Evolutionary conservation across 2,329 filamentous ascomycete species (phyloP), one percentile per base, ranked within the genome.

Genomic region (Rhynchosporium agropyri): DNA sequence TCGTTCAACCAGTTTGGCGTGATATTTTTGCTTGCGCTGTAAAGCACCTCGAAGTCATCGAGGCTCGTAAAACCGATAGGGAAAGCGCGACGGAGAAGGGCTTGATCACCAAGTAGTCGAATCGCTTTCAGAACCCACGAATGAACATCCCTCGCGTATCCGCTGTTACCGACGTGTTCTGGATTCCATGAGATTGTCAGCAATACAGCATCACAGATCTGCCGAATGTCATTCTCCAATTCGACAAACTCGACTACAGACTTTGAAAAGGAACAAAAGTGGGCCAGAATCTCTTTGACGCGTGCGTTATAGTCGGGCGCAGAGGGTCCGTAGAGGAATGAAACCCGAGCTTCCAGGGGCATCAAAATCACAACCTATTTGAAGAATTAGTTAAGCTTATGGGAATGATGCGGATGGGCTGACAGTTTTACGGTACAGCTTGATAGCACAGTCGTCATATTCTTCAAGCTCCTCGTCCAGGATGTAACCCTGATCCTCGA

Each of bases 1-100:
- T 28, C 33, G 7, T 51, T 36, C 10, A 51, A 29, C 49, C 49
- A 51, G 28, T n/a, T n/a, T 8, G 28, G 13, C 20, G 10, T 29
- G 10, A 15, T 12, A 13, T 31, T 13, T 13, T 33, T 51, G 12
- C 28, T 12, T 3, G 49, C 15, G 12, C 36, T 13, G n/a, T 13
- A 8, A 15, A 51, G 49, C 15, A 36, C 20, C 26, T 33, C 15
- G 12, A 15, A 51, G n/a, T 51, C 36, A 5, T 33, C 49, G 28
- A 33, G 3, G 49, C 26, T 51, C 36, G 49, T 7, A 31, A 51
- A 31, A n/a, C 49, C 49, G 28, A 51, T 31, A n/a, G 49, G 49
- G 8, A 12, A 33, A 31, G 49, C 28, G 20, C 49, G 28, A 3
- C 4, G 28, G 15, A 51, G 49, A 31, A 51, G 49, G 15, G 4